Base-by-base conservation (phyloP, 139 green algal species). In the Yamagishiella unicocca region DNA sequence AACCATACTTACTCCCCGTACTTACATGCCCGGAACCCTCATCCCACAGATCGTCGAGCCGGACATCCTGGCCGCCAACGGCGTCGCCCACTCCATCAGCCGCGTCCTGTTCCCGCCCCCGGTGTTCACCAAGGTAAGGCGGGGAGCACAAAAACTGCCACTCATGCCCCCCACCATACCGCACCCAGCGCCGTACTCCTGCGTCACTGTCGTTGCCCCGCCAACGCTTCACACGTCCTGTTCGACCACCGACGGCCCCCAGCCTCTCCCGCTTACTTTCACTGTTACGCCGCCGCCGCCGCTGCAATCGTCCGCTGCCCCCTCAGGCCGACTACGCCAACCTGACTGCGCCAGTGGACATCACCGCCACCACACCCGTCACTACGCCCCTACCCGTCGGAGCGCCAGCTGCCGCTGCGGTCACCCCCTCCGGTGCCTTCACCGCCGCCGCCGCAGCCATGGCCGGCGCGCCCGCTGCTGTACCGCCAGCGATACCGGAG, bases 51-150 rank as follows among this genome's bases (percentile, higher is more conserved):
- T 94, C 14, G 33, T 88, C 19, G 38, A 79, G 53, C 33, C 71
- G 3, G 90, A 96, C 82, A 31, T 94, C 8, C 43, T 86, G 0
- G 92, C 90, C 21, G 82, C 54, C 70, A 96, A 96, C 72, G 94
- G 93, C 40, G 76, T 96, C 38, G 75, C 93, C 4, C 94, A 96
- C 37, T 84, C 80, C 84, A 95, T 96, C 89, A 83, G n/a, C 61
- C 91, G 92, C 43, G 90, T 96, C 24, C 80, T 96, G 14, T 95
- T 94, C 87, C 93, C 92, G 8, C 91, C 92, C 24, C 92, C 93
- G 12, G 67, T 87, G 0, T 94, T 87, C 50, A 53, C 67, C 37
- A 87, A 87, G 82, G 72, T 64, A n/a, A 3, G 72, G 9, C n/a
- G n/a, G n/a, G n/a, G n/a, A n/a, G n/a, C n/a, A n/a, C n/a, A n/a